Evolutionary conservation across 306 rosid species (phyloP), one percentile per base, ranked within the genome.

Genomic region (Dryas drummondii): DNA sequence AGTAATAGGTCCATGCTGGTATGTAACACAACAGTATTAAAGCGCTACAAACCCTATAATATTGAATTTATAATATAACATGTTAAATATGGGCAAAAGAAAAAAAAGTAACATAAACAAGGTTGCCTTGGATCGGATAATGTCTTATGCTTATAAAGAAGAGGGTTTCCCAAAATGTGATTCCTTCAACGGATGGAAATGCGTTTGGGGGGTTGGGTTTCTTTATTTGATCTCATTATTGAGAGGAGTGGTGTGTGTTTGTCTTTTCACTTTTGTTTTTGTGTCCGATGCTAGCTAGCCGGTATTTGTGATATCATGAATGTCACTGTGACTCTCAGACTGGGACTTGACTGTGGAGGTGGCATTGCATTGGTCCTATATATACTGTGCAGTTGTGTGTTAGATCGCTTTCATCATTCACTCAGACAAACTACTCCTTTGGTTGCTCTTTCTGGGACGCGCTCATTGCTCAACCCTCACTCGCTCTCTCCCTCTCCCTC

Each of bases 351-450:
- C 75, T 74, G 32, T n/a, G 79, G 9, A 74, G 65, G 66, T 49
- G 76, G 65, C 37, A 32, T 32, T 32, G 55, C 40, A 69, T 49
- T 42, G 69, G 80, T 53, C 67, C 74, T 44, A 9, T 1, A 1
- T 7, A n/a, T 68, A 26, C 53, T 16, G 15, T 59, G 32, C 12
- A 42, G 41, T 44, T 69, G 19, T 22, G 86, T 79, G 91, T 79
- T 77, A 63, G 79, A 86, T 90, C 89, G 77, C 88, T 90, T 81
- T 88, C 92, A 82, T 70, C 73, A 67, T 82, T 87, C 85, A 81
- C 80, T 74, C 45, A 82, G 75, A 82, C 84, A 84, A 81, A 79
- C 84, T n/a, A 70, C 85, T 81, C 74, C 68, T 79, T 78, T 64
- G 81, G 84, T 81, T 87, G 77, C 87, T 86, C 87, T 86, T 80